A percentile compares a stretch with the other conserved stretches of the same genome.
Evolutionary conservation across 345 rosid genomes (phyloP).

Genomic region (Gossypium raimondii): DNA sequence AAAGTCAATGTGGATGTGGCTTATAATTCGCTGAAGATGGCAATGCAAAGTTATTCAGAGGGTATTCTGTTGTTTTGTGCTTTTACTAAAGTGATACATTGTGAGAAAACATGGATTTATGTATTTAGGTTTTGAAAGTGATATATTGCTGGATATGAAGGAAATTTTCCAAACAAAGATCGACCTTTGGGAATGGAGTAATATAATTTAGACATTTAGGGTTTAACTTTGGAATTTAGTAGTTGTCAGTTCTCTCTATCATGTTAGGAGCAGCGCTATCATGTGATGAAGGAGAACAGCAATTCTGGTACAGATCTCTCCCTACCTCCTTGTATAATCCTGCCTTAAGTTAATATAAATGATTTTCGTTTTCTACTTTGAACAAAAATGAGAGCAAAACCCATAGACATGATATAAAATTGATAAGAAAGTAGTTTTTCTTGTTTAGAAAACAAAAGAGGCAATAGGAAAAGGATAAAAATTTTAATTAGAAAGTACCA

Average conservation of each 20-base stretch:
- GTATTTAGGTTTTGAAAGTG: not conserved
- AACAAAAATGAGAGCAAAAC: not conserved
- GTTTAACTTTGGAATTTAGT: not conserved
- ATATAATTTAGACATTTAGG: not conserved
- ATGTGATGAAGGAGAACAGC: not conserved
- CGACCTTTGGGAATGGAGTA: not conserved
- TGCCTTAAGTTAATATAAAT: not conserved
- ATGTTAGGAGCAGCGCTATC: not conserved
- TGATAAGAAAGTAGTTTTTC: not conserved
- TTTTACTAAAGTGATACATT: not conserved
- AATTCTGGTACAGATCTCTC: not conserved
- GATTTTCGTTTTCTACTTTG: not conserved
- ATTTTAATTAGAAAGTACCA: conserved; percentile 46
- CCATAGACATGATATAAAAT: not conserved
- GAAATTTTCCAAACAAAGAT: not conserved
- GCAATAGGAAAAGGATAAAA: conserved; percentile 8
- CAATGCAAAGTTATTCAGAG: not conserved
- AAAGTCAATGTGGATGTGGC: not conserved
- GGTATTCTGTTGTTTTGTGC: not conserved
- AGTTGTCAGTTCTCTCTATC: not conserved
- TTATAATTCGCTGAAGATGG: not conserved
- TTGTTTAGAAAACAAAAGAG: not conserved
- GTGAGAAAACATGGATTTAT: not conserved
- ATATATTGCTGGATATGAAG: not conserved
- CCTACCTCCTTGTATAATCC: not conserved